Percentiles rank a stretch among this genome's conserved stretches.
phyloP scores from a whole-genome alignment of 495 filamentous ascomycete species.

The Penicillium verhagenii region DNA sequence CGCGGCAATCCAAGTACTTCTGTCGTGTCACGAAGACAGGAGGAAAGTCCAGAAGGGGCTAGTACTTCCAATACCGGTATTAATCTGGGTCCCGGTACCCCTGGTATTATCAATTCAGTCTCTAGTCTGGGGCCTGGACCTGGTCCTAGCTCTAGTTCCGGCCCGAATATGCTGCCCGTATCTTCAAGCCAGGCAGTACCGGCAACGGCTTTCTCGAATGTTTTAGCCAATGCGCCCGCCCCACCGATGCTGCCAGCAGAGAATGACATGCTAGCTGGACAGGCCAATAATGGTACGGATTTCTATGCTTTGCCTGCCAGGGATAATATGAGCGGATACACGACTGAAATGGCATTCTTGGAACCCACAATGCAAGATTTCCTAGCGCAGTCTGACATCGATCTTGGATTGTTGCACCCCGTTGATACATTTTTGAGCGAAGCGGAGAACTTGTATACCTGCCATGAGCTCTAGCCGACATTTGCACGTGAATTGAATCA shows the following conservation, averaged over 20 bases:
- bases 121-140: neutral
- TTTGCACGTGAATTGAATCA: too few species aligned
- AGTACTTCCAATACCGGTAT: neutral
- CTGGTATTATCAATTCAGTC: neutral
- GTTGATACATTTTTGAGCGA: conserved; percentile 44
- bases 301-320: conserved; percentile 14
- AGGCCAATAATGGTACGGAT: neutral
- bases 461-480: conserved; percentile 29
- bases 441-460: conserved; percentile 39
- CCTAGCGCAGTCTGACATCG: conserved; percentile 44
- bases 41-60: neutral
- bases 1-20: conserved; percentile 9
- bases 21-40: conserved; percentile 1
- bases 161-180: too few species aligned
- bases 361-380: conserved; percentile 49
- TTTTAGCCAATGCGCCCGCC: neutral
- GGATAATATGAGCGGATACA: conserved; percentile 30
- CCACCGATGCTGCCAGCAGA: neutral
- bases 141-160: neutral
- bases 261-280: conserved; percentile 4
- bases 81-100: neutral
- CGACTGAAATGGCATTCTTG: conserved; percentile 45
- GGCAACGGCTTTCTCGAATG: neutral
- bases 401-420: conserved; percentile 39
- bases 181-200: neutral